Evolutionary conservation across 1,284 basidiomycete species (phyloP).

Genomic region (Pascua guehoae): DNA sequence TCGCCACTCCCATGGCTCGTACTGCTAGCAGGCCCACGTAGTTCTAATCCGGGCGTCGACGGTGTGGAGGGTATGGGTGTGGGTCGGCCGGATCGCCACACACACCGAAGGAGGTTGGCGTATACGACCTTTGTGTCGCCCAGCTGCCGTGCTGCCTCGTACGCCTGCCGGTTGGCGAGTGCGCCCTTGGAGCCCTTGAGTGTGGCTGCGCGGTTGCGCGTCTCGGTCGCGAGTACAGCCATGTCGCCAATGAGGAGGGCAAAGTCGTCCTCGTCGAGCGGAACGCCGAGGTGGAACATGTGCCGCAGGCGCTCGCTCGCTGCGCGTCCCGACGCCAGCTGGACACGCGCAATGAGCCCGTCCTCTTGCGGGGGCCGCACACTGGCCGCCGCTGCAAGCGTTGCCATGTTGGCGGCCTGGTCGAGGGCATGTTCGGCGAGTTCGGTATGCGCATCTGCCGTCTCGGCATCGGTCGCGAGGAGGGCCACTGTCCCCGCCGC

Average conservation of each 20-base stretch:
- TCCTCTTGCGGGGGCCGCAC: conserved; percentile 26
- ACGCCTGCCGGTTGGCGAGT: conserved; percentile 34
- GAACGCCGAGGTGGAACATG: conserved; percentile 31
- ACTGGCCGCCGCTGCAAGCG: conserved; percentile 27
- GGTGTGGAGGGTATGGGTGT: background rate
- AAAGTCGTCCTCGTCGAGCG: conserved; percentile 44
- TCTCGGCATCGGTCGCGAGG: conserved; percentile 28
- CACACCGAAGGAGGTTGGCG: conserved; percentile 28
- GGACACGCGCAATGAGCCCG: conserved; percentile 43
- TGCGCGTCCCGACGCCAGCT: conserved; percentile 38
- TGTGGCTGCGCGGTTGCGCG: conserved; percentile 36
- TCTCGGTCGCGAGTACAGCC: conserved; percentile 36
- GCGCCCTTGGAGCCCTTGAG: conserved; percentile 37
- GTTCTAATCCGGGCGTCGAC: no score
- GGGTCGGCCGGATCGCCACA: background rate
- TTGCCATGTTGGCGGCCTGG: conserved; percentile 46
- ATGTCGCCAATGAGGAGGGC: conserved; percentile 39
- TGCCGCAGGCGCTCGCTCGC: conserved; percentile 36
- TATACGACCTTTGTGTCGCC: conserved; percentile 42
- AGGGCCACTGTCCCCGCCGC: conserved; percentile 34
- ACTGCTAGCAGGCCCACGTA: background rate
- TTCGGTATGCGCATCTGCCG: conserved; percentile 38
- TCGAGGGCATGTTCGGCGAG: conserved; percentile 45
- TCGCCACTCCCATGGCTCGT: background rate
- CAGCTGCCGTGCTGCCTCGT: conserved; percentile 37